Evolutionary conservation across 176 grass and related monocot species (phyloP).

Genomic region (Ensete glaucum): DNA sequence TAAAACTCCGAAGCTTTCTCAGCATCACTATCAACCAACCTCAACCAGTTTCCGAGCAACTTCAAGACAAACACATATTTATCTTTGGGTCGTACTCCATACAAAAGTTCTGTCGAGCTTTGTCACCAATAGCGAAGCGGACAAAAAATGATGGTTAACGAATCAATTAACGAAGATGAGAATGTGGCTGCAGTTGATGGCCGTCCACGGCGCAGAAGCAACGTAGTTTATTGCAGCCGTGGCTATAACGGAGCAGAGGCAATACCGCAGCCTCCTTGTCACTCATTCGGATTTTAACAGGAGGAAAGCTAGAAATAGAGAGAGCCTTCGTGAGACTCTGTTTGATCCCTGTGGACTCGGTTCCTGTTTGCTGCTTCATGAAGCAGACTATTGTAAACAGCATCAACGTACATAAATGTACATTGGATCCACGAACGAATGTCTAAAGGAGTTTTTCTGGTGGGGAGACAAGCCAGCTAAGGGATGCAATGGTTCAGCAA

Average conservation of each 20-base stretch:
- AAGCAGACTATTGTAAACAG: not conserved
- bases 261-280: conserved; percentile 5
- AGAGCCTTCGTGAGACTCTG: too few species aligned
- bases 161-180: not conserved
- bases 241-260: conserved; percentile 1
- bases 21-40: too few species aligned
- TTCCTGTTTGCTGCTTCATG: not conserved
- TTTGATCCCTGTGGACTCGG: too few species aligned
- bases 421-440: not conserved
- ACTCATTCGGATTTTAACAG: not conserved
- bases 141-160: too few species aligned
- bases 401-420: not conserved
- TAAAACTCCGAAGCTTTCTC: too few species aligned
- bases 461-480: conserved; percentile 2
- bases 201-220: conserved; percentile 14
- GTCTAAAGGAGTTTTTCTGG: not conserved
- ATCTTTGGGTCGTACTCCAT: too few species aligned
- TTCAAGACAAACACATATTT: too few species aligned
- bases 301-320: too few species aligned
- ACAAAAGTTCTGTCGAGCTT: too few species aligned
- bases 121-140: too few species aligned
- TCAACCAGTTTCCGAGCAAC: too few species aligned
- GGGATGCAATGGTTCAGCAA: not conserved
- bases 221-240: conserved; percentile 15
- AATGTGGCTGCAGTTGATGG: conserved; percentile 17